Evolutionary conservation across 345 rosid genomes (phyloP), one percentile per base, ranked within the genome.

Genomic region (Psidium guajava): DNA sequence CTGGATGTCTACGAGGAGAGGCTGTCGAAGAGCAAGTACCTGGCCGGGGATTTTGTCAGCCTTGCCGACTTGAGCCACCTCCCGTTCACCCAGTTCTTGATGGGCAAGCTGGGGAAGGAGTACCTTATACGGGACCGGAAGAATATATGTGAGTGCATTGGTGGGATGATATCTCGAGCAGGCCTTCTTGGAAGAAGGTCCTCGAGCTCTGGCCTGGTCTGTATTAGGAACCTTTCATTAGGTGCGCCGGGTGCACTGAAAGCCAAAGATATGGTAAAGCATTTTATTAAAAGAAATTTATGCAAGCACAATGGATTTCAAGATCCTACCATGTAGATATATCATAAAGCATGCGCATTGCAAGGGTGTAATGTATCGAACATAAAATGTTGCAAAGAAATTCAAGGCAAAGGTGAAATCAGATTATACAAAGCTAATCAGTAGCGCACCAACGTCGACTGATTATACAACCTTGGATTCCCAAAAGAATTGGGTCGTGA

Each of bases 61-160:
- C 85, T 94, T 28, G 98, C 97, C n/a, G 97, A 95, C 85, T 89
- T 94, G 22, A 92, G 95, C 85, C 92, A 95, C 90, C 90, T 95
- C 3, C 97, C 97, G 0, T 93, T 91, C 73, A 92, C 93, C 7
- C 91, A 93, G 24, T 92, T 89, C 87, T 80, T 95, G 91, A 91
- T 95, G 32, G 94, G 92, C 28, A 89, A 85, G 4, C 89, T 93
- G 69, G 87, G 86, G 47, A 94, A 91, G 86, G 91, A 89, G 86
- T 83, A 89, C 61, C 13, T 92, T 93, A 91, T 93, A 49, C 89
- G 87, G 84, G 87, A 89, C 42, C 91, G 97, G 90, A 90, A 94
- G 85, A 91, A 94, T 64, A 93, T 91, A 94, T 64, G 94, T 91
- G 83, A 94, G 93, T 57, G 91, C 88, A 1, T 94, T 94, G 95